Base-by-base conservation (phyloP, 768 basidiomycete species). In the Dioszegia crocea region DNA sequence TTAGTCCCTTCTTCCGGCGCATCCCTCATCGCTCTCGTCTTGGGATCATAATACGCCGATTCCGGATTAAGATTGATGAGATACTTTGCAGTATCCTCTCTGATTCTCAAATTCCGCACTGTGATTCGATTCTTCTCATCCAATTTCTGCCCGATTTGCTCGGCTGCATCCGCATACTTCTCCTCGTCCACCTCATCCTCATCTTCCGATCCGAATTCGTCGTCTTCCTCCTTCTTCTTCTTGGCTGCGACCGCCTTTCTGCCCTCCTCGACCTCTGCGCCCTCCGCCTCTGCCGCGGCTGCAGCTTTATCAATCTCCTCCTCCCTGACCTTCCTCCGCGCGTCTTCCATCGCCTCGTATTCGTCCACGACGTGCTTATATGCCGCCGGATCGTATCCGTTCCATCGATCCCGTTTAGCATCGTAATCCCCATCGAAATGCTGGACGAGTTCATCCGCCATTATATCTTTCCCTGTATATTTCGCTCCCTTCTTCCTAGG, bases 11-110 rank as follows among this genome's bases (percentile, higher is more conserved):
- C 84, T 14, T 86, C 60, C 0, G 94, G 96, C 40, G 94, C 93
- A 71, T 99, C 96, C 78, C 96, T 88, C 96, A 99, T 99, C 6
- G 94, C 97, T 71, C 96, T 87, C 12, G 96, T 98, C 80, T 99
- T 99, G 46, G 96, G 96, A 73, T 99, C 96, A 74, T 99, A 99
- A 80, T 98, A 97, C 9, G 96, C 96, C 68, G 89, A 91, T 0
- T 90, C 87, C 1, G 88, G 88, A 77, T 98, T 92, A 76, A 99
- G 77, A 75, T 98, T 99, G 77, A 94, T 88, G 72, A 99, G 83
- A 75, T 99, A 99, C 76, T 99, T 99, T 10, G 96, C 96, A 1
- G 94, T 98, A 76, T 99, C 96, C 79, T 99, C 96, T 73, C 96
- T 87, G 66, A 99, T 98, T 80, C 96, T 89, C 70, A 99, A 81